Conservation (phyloP, 2,329 filamentous ascomycete genomes). For the Ustilaginoidea virens region DNA sequence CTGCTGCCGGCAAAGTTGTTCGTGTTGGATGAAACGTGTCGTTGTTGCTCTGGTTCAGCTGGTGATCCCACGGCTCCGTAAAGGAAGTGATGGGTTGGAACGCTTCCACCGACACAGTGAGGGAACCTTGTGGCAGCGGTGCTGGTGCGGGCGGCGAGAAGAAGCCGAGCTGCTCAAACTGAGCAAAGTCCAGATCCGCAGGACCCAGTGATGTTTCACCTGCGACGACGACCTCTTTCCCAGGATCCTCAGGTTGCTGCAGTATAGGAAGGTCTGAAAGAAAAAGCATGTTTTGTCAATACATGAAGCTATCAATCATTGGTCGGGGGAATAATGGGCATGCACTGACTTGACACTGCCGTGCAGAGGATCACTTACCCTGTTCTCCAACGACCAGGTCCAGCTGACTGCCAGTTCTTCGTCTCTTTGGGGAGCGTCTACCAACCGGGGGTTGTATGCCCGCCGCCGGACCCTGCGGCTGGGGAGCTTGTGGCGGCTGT, state of each 20-base stretch:
- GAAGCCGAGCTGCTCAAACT: conserved; percentile 18
- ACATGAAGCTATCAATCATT: too few species aligned
- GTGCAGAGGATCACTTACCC: conserved; percentile 16
- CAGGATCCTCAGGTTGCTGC: conserved; percentile 10
- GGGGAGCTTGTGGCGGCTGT: conserved; percentile 3
- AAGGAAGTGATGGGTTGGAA: conserved; percentile 9
- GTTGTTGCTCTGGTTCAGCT: conserved; percentile 5
- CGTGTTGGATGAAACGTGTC: conserved; percentile 4
- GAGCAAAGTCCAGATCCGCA: conserved; percentile 18
- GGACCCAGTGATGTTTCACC: conserved; percentile 15
- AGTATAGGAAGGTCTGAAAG: conserved; percentile 12
- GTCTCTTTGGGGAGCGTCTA: conserved; percentile 21
- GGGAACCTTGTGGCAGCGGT: conserved; percentile 15
- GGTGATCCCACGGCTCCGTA: conserved; percentile 11
- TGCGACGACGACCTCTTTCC: conserved; percentile 13
- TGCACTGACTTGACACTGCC: neutral
- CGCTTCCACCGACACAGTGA: conserved; percentile 7
- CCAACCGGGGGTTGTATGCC: conserved; percentile 6
- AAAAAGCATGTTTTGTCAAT: too few species aligned
- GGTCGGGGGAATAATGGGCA: too few species aligned
- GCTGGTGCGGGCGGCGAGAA: conserved; percentile 9
- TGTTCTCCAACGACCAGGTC: conserved; percentile 18
- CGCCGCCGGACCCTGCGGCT: conserved; percentile 1
- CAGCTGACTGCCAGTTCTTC: conserved; percentile 18
- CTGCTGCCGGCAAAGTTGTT: conserved; percentile 1